Evolutionary conservation across 2,329 filamentous ascomycete species (phyloP).

Genomic region (Fusarium ambrosium): DNA sequence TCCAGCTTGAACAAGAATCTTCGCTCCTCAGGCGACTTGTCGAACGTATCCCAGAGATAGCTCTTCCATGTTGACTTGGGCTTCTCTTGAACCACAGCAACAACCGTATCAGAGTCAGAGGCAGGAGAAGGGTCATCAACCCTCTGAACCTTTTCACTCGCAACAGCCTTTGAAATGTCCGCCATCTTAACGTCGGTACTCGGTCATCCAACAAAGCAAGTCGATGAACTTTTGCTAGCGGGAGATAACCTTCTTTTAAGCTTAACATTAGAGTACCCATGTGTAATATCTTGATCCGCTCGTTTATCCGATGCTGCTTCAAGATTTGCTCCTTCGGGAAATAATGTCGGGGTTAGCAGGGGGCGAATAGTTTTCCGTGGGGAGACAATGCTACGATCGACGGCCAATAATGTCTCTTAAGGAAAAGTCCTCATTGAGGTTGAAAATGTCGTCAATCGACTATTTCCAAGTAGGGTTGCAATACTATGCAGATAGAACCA

Average conservation of each 20-base stretch:
- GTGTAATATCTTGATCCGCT: rapidly evolving
- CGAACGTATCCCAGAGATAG: conserved; percentile 63
- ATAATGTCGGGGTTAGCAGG: neutral
- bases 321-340: neutral
- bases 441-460: conserved; percentile 25
- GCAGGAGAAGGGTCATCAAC: rapidly evolving
- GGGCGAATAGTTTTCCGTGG: neutral
- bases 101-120: conserved; percentile 17
- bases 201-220: too few relatives aligned
- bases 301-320: rapidly evolving
- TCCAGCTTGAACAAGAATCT: conserved; percentile 60
- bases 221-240: rapidly evolving
- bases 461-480: neutral
- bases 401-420: neutral
- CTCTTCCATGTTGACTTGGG: conserved; percentile 55
- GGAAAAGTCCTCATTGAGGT: conserved; percentile 13
- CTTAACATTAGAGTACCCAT: neutral
- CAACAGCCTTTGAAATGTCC: neutral
- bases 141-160: neutral
- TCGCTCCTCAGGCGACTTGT: conserved; percentile 58
- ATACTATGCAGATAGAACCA: conserved; percentile 3
- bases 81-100: conserved; percentile 15
- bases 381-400: neutral
- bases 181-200: neutral
- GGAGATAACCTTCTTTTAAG: conserved; percentile 26